Percentiles rank a stretch among this genome's conserved stretches.
Evolutionary conservation across 306 rosid genomes (phyloP).

Genomic region (Cucumis cinereus): DNA sequence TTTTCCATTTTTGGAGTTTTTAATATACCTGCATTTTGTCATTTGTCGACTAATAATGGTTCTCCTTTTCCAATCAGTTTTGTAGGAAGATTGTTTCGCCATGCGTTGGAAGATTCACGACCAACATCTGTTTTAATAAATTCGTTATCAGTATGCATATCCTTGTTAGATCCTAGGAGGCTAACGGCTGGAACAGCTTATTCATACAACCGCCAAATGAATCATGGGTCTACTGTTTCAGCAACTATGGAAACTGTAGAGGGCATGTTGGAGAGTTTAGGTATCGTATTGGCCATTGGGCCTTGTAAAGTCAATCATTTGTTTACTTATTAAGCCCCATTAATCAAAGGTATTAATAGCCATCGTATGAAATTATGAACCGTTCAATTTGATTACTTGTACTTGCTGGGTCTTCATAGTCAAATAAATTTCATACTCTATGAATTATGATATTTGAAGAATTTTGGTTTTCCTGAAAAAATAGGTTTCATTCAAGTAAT

Average conservation of each 20-base stretch:
- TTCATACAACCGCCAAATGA: constrained; percentile 59
- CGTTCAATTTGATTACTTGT: neutral
- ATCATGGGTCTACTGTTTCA: constrained; percentile 40
- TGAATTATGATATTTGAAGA: neutral
- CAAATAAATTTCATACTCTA: neutral
- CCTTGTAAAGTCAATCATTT: neutral
- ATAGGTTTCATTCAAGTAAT: neutral
- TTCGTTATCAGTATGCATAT: constrained; percentile 85
- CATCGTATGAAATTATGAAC: neutral
- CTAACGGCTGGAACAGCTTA: constrained; percentile 50
- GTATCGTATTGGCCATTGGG: constrained; percentile 21
- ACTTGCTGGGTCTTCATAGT: neutral
- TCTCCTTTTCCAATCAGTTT: constrained; percentile 39
- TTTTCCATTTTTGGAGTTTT: neutral
- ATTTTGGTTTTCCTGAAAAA: neutral
- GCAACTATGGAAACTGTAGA: constrained; percentile 88
- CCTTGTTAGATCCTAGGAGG: constrained; percentile 90
- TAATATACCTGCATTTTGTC: neutral
- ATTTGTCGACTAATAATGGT: constrained; percentile 6
- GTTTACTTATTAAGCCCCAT: neutral
- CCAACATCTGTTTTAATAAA: constrained; percentile 90
- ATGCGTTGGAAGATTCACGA: constrained; percentile 84
- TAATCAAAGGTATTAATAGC: neutral
- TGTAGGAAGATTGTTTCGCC: constrained; percentile 76
- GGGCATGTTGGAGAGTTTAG: constrained; percentile 95